Conservation (phyloP, 78 protist species). For the Dictyostelium purpureum region DNA sequence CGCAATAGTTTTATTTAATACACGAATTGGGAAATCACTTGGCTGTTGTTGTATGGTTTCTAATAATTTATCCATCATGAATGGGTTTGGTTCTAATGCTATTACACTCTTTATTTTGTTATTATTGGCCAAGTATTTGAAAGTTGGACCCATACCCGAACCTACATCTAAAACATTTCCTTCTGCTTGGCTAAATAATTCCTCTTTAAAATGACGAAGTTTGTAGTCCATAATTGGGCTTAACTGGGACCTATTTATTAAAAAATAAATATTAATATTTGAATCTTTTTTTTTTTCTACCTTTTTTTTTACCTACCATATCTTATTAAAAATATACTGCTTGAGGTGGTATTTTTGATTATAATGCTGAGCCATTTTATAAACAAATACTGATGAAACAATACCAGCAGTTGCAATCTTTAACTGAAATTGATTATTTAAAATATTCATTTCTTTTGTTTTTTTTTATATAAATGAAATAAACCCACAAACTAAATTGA, state of each 20-base stretch:
- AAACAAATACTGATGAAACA: background rate
- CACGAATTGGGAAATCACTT: background rate
- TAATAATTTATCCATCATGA: conserved; percentile 13
- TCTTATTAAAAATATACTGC: conserved; percentile 11
- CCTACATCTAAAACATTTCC: conserved; percentile 58
- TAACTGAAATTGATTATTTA: background rate
- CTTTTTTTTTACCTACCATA: conserved; percentile 5
- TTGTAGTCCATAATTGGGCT: conserved; percentile 19
- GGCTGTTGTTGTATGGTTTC: background rate
- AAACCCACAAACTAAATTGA: too few relatives aligned
- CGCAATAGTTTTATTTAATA: conserved; percentile 1
- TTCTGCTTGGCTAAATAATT: conserved; percentile 14
- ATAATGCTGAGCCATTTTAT: background rate
- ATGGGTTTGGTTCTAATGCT: conserved; percentile 53
- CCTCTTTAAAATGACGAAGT: background rate
- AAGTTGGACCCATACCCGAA: conserved; percentile 37
- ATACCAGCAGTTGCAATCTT: background rate
- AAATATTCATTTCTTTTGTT: background rate
- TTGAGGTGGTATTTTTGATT: background rate
- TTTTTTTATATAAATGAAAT: background rate
- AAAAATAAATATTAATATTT: background rate
- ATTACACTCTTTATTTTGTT: background rate
- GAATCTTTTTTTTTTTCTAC: too few relatives aligned
- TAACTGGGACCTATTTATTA: conserved; percentile 1
- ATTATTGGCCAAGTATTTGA: conserved; percentile 3